Base-by-base conservation (phyloP, 306 rosid species). In the Medicago lupulina region DNA sequence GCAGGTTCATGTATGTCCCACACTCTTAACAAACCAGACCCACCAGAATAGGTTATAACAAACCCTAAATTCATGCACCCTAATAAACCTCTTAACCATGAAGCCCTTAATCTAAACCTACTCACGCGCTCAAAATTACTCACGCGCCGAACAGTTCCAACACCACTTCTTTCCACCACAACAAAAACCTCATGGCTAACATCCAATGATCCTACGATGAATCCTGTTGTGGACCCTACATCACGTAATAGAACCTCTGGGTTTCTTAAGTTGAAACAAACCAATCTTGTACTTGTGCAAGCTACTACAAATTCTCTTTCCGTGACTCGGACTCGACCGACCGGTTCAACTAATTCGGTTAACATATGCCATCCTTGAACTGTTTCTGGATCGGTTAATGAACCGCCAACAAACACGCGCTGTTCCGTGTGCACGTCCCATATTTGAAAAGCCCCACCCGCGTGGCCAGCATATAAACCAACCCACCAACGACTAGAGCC, bases 321-420 rank as follows among this genome's bases (percentile, higher is more conserved):
- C 7, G 88, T 84, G 0, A 92, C 87, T 5, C 98, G 82, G 14
- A 96, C 28, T 3, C 99, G 88, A 0, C 97, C 98, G 8, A 92
- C 87, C 1, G 85, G 80, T 46, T 80, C 89, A 1, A 54, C 81
- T 2, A 82, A 8, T 36, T 90, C 97, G 0, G 86, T 74, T 38
- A 96, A 39, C 97, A 92, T 88, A 80, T 88, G 91, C 99, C 99
- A 96, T 0, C 98, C 99, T 66, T 17, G 58, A 2, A 92, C 81
- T 0, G 99, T 39, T 2, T 88, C 96, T 7, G 88, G 91, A 40
- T 96, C 96, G 0, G 99, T 92, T 78, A 96, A 43, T 0, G 86
- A 2, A 2, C 98, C 92, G 0, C 92, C 98, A 0, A 89, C 72
- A 1, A 36, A 92, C 2, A 88, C 51, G 0, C 79, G 83, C 21